These are phyloP conservation scores for Ceratobasidium sp. DNA, from an alignment of 1,284 basidiomycete species.

Conservation along the genomic window DNA sequence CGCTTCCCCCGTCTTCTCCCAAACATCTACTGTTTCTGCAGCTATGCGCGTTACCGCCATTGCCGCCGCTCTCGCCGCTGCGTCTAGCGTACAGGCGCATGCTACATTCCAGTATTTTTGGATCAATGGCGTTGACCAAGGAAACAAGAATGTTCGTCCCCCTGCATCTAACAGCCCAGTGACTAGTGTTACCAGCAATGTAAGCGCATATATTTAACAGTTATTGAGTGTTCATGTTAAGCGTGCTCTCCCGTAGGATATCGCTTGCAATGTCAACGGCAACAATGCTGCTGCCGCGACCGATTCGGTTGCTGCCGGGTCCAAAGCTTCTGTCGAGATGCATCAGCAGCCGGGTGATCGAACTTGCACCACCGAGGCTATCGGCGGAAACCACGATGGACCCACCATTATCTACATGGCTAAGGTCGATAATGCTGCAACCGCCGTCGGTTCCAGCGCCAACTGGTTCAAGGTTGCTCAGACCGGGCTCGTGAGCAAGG, in stretches of 20 bases:
- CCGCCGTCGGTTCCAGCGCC: constrained; percentile 62
- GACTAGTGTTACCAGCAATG: constrained; percentile 14
- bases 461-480: constrained; percentile 70
- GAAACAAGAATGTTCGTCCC: constrained; percentile 38
- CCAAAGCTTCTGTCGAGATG: constrained; percentile 51
- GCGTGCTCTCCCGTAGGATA: not conserved
- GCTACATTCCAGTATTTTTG: constrained; percentile 51
- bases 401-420: constrained; percentile 62
- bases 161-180: constrained; percentile 46
- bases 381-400: constrained; percentile 51
- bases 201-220: constrained; percentile 27
- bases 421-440: constrained; percentile 64
- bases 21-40: not conserved
- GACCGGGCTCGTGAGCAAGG: constrained; percentile 64
- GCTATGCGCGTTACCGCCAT: constrained; percentile 28
- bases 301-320: constrained; percentile 48
- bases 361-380: constrained; percentile 50
- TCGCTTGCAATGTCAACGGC: constrained; percentile 50
- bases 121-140: constrained; percentile 37
- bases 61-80: constrained; percentile 38
- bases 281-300: constrained; percentile 34
- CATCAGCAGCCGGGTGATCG: constrained; percentile 51
- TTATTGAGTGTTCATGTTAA: not conserved
- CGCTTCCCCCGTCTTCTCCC: no score
- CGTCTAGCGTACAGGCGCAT: constrained; percentile 47